Evolutionary conservation across 352 stramenopile species (phyloP), one percentile per base, ranked within the genome.

Genomic region (Globisporangium spinosum): DNA sequence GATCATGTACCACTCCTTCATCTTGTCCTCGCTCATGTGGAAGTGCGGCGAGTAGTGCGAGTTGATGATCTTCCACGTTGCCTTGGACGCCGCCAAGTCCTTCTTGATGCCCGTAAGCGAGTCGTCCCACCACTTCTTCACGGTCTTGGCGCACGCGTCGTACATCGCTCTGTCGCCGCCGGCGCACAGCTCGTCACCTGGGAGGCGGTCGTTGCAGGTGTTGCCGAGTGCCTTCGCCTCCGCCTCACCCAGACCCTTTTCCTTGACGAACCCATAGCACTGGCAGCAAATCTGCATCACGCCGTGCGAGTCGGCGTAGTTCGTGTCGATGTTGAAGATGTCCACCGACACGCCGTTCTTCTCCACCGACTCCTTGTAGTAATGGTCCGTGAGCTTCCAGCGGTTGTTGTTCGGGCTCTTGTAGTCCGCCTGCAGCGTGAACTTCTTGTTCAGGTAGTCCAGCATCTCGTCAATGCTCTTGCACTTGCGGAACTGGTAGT

Each of bases 21-120:
- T 94, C 79, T 93, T 93, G 68, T 90, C 80, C 56, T 90, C 82
- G 64, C 76, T 91, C 88, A 96, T 96, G 79, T 96, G 88, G 67
- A 93, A 93, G 71, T 94, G 86, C 25, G 89, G 87, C 60, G 87
- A 96, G 79, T 96, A 96, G 77, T 96, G 89, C 72, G 89, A 94
- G 77, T 95, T 96, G 58, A 96, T 80, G 58, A 95, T 75, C 80
- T 95, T 96, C 82, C 85, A 96, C 10, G 84, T 93, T 17, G 89
- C 87, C 49, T 59, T 95, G 0, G 89, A 96, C 2, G 71, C 70
- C 64, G 75, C 74, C 5, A 96, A 65, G 58, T 96, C 89, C 67
- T 82, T 82, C 69, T 91, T 69, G 9, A 93, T 74, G 45, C 92
- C 79, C 17, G 66, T 71, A 1, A 95, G 68, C 47, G 87, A 96